Evolutionary conservation across 2,329 filamentous ascomycete genomes (phyloP).

Genomic region (Elsinoe necatrix): DNA sequence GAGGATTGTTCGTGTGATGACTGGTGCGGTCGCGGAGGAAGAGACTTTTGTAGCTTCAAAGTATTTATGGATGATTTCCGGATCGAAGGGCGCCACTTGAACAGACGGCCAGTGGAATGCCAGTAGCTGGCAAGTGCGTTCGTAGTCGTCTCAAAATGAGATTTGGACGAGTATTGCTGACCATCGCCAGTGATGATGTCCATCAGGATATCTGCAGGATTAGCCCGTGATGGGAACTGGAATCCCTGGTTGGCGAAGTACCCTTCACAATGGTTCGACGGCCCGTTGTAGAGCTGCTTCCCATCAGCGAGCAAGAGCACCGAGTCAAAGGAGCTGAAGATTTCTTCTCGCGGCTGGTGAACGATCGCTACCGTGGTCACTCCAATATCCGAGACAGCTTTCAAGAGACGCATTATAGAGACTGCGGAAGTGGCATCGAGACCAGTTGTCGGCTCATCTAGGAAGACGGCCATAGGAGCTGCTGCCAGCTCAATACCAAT

Average conservation of each 20-base stretch:
- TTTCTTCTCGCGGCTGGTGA: constrained; percentile 52
- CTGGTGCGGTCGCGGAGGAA: constrained; percentile 19
- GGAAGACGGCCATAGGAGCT: constrained; percentile 42
- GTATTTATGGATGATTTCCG: constrained; percentile 19
- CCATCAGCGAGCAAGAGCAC: constrained; percentile 49
- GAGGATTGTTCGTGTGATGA: constrained; percentile 35
- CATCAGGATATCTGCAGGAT: constrained; percentile 51
- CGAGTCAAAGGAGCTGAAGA: constrained; percentile 50
- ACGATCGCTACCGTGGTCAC: constrained; percentile 53
- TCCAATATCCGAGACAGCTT: constrained; percentile 46
- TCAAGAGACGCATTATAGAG: constrained; percentile 48
- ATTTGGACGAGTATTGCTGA: constrained; percentile 35
- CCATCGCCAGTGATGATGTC: constrained; percentile 55
- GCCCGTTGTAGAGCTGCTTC: constrained; percentile 47
- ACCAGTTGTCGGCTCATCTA: constrained; percentile 29
- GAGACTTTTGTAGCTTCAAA: constrained; percentile 20
- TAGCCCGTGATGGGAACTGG: constrained; percentile 40
- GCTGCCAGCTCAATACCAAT: constrained; percentile 53
- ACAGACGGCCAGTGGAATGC: constrained; percentile 23
- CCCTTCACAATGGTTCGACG: constrained; percentile 35
- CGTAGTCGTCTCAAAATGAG: not conserved
- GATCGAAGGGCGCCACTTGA: not conserved
- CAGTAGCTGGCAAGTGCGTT: constrained; percentile 31
- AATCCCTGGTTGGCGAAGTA: constrained; percentile 50
- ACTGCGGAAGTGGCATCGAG: constrained; percentile 47